Evolutionary conservation across 345 rosid species (phyloP).

Genomic region (sweet orange (Citrus sinensis)): DNA sequence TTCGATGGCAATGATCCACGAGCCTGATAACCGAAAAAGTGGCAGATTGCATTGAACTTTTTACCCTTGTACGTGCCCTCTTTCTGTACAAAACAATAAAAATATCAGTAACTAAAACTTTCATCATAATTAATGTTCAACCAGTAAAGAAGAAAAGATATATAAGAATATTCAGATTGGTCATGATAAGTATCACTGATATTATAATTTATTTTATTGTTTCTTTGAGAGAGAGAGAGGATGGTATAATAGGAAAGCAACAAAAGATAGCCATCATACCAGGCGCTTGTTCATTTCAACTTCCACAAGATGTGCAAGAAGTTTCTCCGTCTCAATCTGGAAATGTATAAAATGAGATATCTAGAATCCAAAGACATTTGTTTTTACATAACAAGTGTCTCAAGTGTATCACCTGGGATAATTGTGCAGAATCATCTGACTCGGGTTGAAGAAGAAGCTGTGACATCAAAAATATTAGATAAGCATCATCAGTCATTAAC

Average conservation of each 20-base stretch:
- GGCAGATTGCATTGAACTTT: constrained; percentile 95
- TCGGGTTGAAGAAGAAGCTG: constrained; percentile 94
- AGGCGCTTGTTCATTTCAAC: constrained; percentile 81
- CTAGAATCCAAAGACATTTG: constrained; percentile 8
- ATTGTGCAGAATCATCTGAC: constrained; percentile 99
- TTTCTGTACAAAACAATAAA: constrained; percentile 49
- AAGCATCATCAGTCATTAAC: neutral
- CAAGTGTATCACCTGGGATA: constrained; percentile 75
- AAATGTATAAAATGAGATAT: constrained; percentile 21
- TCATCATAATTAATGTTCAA: neutral
- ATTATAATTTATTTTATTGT: neutral
- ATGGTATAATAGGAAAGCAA: neutral
- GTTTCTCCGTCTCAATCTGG: constrained; percentile 98
- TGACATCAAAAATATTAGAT: constrained; percentile 27
- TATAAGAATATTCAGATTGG: neutral
- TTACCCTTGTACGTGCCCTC: constrained; percentile 91
- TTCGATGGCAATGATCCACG: constrained; percentile 98
- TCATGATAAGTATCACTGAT: neutral
- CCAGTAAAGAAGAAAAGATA: neutral
- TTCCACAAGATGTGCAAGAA: constrained; percentile 95
- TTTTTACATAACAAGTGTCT: neutral
- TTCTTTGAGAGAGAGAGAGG: neutral
- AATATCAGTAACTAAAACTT: neutral
- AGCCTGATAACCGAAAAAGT: constrained; percentile 99
- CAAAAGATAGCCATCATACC: constrained; percentile 38